Evolutionary conservation across 176 grass and related monocot genomes (phyloP).

Genomic region (Oropetium thomaeum): DNA sequence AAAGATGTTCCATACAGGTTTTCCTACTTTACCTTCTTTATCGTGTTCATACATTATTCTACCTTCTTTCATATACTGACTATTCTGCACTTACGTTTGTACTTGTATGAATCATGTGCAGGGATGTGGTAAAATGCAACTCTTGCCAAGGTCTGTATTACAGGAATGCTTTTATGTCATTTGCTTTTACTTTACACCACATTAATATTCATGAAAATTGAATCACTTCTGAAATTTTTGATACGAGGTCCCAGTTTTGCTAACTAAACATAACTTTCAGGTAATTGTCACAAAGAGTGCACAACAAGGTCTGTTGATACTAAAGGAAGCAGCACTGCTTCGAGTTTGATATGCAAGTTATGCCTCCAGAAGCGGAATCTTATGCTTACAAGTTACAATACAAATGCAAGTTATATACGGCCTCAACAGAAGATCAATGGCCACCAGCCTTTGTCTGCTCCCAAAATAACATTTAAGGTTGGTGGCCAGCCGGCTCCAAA

Average conservation of each 20-base stretch:
- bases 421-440: slow-evolving; percentile 42
- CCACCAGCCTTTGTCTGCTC: slow-evolving; percentile 35
- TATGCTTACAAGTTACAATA: slow-evolving; percentile 40
- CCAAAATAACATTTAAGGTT: slow-evolving; percentile 47
- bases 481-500: slow-evolving; percentile 24
- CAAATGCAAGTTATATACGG: slow-evolving; percentile 25
- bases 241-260: slow-evolving; percentile 28
- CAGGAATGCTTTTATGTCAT: slow-evolving; percentile 10
- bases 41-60: slow-evolving; percentile 17
- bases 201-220: not conserved
- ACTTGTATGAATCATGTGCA: slow-evolving; percentile 44
- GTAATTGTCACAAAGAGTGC: slow-evolving; percentile 84
- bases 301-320: slow-evolving; percentile 38
- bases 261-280: slow-evolving; percentile 47
- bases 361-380: slow-evolving; percentile 52
- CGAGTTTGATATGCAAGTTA: slow-evolving; percentile 61
- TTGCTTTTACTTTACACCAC: not conserved
- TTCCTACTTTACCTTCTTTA: slow-evolving; percentile 25
- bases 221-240: slow-evolving; percentile 13
- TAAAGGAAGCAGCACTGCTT: slow-evolving; percentile 33
- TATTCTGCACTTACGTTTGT: slow-evolving; percentile 28
- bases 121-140: slow-evolving; percentile 65
- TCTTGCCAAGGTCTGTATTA: slow-evolving; percentile 79
- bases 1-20: slow-evolving; percentile 77
- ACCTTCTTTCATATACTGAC: slow-evolving; percentile 31